Evolutionary conservation across 768 basidiomycete species (phyloP).

Genomic region (Macrocybe gigantea): DNA sequence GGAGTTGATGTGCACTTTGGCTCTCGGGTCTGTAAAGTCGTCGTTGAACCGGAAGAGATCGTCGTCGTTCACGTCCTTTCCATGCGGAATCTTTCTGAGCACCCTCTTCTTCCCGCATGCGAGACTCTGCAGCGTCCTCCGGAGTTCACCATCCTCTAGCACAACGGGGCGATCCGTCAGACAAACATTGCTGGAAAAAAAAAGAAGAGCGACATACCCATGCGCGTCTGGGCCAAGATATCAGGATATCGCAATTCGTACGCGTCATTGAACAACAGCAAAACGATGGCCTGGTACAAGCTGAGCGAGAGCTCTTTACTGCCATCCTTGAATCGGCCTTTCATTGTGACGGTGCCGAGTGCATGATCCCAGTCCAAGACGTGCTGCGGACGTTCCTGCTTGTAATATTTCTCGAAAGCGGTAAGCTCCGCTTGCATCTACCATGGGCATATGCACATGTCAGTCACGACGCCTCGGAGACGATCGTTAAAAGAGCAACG

Average conservation of each 20-base stretch:
- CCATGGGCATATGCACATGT: constrained; percentile 5
- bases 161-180: constrained; percentile 9
- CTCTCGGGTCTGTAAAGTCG: constrained; percentile 71
- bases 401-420: constrained; percentile 67
- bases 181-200: not conserved
- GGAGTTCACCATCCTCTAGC: constrained; percentile 65
- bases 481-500: constrained; percentile 12
- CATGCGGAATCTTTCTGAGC: constrained; percentile 70
- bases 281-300: constrained; percentile 83
- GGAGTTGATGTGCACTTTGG: constrained; percentile 89
- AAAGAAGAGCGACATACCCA: constrained; percentile 48
- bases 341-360: constrained; percentile 77
- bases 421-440: constrained; percentile 74
- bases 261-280: constrained; percentile 80
- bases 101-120: constrained; percentile 90
- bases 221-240: constrained; percentile 59
- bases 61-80: constrained; percentile 67
- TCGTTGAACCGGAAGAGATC: constrained; percentile 83
- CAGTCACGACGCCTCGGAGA: constrained; percentile 1
- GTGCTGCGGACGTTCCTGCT: constrained; percentile 67
- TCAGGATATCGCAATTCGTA: constrained; percentile 56
- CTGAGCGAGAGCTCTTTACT: constrained; percentile 87
- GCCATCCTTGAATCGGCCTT: constrained; percentile 58
- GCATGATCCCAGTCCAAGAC: constrained; percentile 83
- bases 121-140: constrained; percentile 86